Percentiles rank a stretch among this genome's conserved stretches.
Conservation (phyloP, 352 stramenopile genomes). For the Pythium brassicae region DNA sequence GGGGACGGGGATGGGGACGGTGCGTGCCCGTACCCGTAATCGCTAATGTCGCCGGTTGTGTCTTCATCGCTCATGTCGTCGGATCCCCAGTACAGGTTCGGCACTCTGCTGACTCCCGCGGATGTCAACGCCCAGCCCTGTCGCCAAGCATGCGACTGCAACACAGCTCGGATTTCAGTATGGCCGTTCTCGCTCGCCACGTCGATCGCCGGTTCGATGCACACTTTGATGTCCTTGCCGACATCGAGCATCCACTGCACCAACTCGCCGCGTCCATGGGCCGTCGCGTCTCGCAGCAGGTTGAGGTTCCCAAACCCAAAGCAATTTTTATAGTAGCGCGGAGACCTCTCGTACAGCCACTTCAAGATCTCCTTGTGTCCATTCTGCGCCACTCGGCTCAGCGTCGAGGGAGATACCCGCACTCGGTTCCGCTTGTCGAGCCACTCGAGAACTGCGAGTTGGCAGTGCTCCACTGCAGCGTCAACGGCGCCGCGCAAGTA, state of each 20-base stretch:
- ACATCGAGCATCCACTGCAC: not conserved
- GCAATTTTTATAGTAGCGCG: not conserved
- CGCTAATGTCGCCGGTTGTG: not conserved
- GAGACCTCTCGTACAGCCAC: constrained; percentile 1
- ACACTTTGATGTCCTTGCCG: not conserved
- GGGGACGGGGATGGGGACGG: too few relatives aligned
- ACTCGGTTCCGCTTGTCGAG: not conserved
- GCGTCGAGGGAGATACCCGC: not conserved
- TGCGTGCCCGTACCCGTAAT: constrained; percentile 1
- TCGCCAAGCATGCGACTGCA: not conserved
- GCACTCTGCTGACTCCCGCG: too few relatives aligned
- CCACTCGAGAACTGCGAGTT: constrained; percentile 1
- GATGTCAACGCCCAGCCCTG: not conserved
- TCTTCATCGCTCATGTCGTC: too few relatives aligned
- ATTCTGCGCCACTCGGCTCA: not conserved
- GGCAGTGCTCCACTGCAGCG: not conserved
- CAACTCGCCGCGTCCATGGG: not conserved
- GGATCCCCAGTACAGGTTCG: too few relatives aligned
- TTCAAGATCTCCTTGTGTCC: not conserved
- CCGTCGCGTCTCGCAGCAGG: not conserved
- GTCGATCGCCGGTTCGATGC: not conserved
- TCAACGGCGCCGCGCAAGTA: not conserved
- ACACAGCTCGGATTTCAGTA: not conserved
- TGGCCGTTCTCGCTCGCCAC: not conserved
- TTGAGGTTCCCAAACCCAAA: not conserved